Percentiles rank a stretch among this genome's conserved stretches.
Evolutionary conservation across 78 protist species (phyloP).

Genomic region (Dictyostelium intermedium): DNA sequence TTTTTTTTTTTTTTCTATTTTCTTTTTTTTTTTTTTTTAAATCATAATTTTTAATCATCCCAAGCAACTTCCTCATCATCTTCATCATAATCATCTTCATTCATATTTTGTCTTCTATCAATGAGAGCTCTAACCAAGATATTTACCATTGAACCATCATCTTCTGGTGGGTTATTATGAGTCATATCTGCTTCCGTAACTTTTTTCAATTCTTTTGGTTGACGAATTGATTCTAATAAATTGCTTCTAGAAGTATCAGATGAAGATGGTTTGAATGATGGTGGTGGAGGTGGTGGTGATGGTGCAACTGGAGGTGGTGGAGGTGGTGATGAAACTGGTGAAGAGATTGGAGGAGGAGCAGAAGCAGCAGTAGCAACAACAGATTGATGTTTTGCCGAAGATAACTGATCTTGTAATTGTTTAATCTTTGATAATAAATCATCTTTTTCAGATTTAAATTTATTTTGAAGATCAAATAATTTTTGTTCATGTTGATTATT

Average conservation of each 20-base stretch:
- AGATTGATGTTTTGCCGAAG: not conserved
- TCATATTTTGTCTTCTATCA: conserved; percentile 61
- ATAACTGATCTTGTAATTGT: not conserved
- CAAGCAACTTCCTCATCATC: conserved; percentile 35
- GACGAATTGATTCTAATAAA: conserved; percentile 40
- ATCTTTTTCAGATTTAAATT: not conserved
- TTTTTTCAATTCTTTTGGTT: conserved; percentile 17
- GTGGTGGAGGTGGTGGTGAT: conserved; percentile 51
- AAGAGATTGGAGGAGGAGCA: not conserved
- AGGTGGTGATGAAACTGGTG: not conserved
- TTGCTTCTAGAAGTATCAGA: not conserved
- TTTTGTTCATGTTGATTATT: not conserved
- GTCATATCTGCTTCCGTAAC: conserved; percentile 36
- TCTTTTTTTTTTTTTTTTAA: not conserved
- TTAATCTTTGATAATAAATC: conserved; percentile 1
- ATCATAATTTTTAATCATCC: conserved; percentile 24
- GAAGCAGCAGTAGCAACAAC: not conserved
- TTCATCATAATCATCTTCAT: conserved; percentile 54
- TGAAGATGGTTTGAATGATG: not conserved
- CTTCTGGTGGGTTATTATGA: conserved; percentile 26
- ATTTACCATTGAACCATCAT: conserved; percentile 37
- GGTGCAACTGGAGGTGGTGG: conserved; percentile 62
- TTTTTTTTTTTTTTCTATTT: not conserved
- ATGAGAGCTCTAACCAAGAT: conserved; percentile 60
- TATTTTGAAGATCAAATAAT: conserved; percentile 4